These are phyloP conservation scores for Beta corolliflora DNA, from an alignment of 179 eudicot genomes.

Conservation along the genomic window DNA sequence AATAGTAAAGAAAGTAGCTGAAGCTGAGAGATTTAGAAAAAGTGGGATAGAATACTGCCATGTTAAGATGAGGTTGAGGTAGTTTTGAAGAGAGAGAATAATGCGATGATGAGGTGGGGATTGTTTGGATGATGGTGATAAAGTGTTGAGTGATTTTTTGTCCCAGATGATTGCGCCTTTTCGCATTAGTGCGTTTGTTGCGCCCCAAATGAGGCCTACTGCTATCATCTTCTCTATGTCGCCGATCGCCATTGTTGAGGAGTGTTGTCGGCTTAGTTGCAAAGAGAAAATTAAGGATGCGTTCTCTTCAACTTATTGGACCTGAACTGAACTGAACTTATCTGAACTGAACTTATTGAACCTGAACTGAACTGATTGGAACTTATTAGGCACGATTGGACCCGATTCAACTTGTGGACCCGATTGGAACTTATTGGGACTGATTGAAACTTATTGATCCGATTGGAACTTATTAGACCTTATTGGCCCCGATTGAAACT, in stretches of 20 bases:
- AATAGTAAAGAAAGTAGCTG: constrained; percentile 68
- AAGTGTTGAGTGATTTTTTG: constrained; percentile 34
- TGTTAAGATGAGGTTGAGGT: constrained; percentile 58
- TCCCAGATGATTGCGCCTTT: constrained; percentile 77
- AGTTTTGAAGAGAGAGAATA: constrained; percentile 39
- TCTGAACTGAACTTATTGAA: too few relatives aligned
- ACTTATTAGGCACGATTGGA: too few relatives aligned
- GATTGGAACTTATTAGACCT: too few relatives aligned
- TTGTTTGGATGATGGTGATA: constrained; percentile 32
- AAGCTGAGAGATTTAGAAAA: constrained; percentile 57
- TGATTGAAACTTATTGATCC: too few relatives aligned
- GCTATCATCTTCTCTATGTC: constrained; percentile 79
- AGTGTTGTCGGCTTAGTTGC: too few relatives aligned
- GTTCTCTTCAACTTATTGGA: too few relatives aligned
- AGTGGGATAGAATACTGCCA: constrained; percentile 87
- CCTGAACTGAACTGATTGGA: too few relatives aligned
- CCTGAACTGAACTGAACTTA: too few relatives aligned
- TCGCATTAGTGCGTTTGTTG: constrained; percentile 84
- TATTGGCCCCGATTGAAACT: too few relatives aligned
- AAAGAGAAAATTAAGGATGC: too few relatives aligned
- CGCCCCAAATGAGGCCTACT: constrained; percentile 92
- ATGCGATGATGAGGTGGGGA: constrained; percentile 29
- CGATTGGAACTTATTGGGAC: too few relatives aligned
- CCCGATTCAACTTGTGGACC: too few relatives aligned
- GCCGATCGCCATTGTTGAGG: constrained; percentile 32